A percentile compares a stretch with the other conserved stretches of the same genome.
These are phyloP conservation scores for Salpingoeca rosetta DNA, from an alignment of 78 protist genomes.

Conservation along the genomic window DNA sequence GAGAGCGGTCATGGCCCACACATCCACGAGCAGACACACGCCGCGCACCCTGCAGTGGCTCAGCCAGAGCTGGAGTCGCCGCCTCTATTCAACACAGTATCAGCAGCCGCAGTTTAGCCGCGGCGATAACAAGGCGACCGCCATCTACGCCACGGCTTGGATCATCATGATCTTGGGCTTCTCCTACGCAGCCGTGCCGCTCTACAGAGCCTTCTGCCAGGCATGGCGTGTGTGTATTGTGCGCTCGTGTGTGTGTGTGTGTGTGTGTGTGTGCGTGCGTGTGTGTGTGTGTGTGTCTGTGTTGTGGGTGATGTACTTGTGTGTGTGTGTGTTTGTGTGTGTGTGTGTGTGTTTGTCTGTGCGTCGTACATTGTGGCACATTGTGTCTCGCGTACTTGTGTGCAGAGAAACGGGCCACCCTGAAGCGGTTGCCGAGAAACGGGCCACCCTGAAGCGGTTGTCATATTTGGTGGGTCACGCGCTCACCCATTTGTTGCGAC, in stretches of 20 bases:
- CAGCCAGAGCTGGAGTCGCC: background rate
- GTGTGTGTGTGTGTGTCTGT: no score
- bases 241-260: background rate
- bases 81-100: background rate
- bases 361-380: background rate
- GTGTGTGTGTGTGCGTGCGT: no score
- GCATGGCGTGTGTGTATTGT: slow-evolving; percentile 23
- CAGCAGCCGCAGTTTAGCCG: background rate
- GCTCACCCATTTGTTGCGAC: no score
- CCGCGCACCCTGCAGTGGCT: background rate
- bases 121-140: background rate
- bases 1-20: background rate
- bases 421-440: background rate
- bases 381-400: background rate
- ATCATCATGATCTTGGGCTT: background rate
- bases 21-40: background rate
- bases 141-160: background rate
- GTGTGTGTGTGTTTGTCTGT: no score
- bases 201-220: slow-evolving; percentile 74
- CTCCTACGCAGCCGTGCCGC: slow-evolving; percentile 77
- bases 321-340: no score
- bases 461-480: no score
- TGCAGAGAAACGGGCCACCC: background rate
- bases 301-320: no score
- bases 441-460: no score